Evolutionary conservation across 208 protist species (phyloP).

Genomic region (Phytomonas sp.): DNA sequence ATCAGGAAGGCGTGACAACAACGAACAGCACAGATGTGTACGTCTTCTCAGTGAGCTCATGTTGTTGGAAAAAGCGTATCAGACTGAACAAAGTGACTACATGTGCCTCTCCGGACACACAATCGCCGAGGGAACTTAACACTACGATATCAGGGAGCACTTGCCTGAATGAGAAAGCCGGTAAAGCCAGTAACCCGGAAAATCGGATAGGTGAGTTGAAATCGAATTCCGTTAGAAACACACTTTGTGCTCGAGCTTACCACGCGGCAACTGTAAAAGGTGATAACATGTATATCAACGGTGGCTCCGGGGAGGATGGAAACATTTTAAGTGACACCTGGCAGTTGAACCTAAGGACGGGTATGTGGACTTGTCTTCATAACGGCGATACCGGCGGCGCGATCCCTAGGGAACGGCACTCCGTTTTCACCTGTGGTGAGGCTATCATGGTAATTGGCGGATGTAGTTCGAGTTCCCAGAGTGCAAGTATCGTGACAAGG

Average conservation of each 20-base stretch:
- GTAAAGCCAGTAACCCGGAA: constrained; percentile 17
- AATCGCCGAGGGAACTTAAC: background rate
- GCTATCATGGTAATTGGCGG: constrained; percentile 65
- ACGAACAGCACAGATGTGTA: background rate
- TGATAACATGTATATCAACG: constrained; percentile 61
- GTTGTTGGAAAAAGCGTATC: background rate
- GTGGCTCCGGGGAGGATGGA: constrained; percentile 26
- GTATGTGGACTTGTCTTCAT: constrained; percentile 53
- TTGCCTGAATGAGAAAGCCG: background rate
- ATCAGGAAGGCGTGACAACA: constrained; percentile 11
- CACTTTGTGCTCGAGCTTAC: constrained; percentile 22
- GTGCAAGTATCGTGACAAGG: constrained; percentile 35
- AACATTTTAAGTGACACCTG: constrained; percentile 61
- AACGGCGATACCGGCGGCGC: constrained; percentile 47
- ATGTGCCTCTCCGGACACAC: background rate
- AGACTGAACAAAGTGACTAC: background rate
- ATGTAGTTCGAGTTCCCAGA: constrained; percentile 31
- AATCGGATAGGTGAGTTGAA: background rate
- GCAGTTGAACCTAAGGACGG: constrained; percentile 40
- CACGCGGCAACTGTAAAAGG: constrained; percentile 58
- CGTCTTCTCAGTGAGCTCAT: background rate
- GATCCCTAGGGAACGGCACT: constrained; percentile 57
- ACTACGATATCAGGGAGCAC: background rate
- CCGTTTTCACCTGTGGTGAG: constrained; percentile 58
- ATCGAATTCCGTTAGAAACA: constrained; percentile 5